phyloP scores from a whole-genome alignment of 768 basidiomycete genomes.

The Termitomyces sp. region DNA sequence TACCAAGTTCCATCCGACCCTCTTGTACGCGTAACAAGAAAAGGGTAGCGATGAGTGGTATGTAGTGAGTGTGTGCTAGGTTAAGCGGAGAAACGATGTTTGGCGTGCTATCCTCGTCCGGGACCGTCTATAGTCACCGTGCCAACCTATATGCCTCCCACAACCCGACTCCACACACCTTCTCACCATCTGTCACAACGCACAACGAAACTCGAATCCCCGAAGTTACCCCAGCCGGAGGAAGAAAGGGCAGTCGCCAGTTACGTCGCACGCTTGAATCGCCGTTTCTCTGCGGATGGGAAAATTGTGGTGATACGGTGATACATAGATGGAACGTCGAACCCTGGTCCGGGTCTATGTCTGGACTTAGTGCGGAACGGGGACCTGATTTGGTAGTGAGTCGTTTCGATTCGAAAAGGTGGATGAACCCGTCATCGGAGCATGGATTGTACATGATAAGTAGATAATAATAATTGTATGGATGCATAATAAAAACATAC shows the following conservation, averaged over 20 bases:
- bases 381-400: not conserved
- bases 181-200: not conserved
- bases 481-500: not conserved
- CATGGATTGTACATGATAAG: too few relatives aligned
- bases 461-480: too few relatives aligned
- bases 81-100: too few relatives aligned
- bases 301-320: not conserved
- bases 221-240: not conserved
- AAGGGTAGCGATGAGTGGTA: too few relatives aligned
- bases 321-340: too few relatives aligned
- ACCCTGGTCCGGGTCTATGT: too few relatives aligned
- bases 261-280: not conserved
- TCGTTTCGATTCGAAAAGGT: not conserved
- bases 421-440: not conserved
- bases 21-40: too few relatives aligned
- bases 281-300: not conserved
- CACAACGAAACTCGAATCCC: not conserved
- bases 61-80: too few relatives aligned
- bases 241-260: not conserved
- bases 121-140: not conserved
- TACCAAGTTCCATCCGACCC: too few relatives aligned
- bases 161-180: not conserved
- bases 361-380: not conserved
- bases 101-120: not conserved
- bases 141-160: not conserved